Percentiles rank a stretch among this genome's conserved stretches.
Conservation (phyloP, 108 stramenopile genomes). For the Discostella stelligeroides region DNA sequence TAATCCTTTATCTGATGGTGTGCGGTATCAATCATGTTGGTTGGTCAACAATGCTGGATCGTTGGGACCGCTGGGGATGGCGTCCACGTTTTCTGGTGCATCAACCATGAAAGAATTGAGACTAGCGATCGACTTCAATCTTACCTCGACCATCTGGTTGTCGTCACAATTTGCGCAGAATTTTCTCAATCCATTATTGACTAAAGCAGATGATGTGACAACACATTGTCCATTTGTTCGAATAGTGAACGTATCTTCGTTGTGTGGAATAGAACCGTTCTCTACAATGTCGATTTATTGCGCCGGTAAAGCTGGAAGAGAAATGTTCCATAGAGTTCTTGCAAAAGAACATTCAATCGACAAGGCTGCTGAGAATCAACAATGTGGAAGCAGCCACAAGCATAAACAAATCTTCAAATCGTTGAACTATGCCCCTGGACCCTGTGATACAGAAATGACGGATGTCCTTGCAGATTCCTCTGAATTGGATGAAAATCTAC, state of each 20-base stretch:
- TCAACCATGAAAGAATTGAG: constrained; percentile 47
- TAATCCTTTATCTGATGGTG: constrained; percentile 6
- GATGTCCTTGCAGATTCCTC: constrained; percentile 46
- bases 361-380: background rate
- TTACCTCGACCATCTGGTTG: constrained; percentile 68
- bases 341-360: constrained; percentile 56
- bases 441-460: constrained; percentile 78
- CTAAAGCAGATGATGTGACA: background rate
- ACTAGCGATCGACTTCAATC: constrained; percentile 67
- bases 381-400: constrained; percentile 5
- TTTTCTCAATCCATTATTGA: constrained; percentile 17
- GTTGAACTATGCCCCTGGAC: constrained; percentile 85
- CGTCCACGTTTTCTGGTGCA: constrained; percentile 9
- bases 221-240: constrained; percentile 9
- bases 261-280: constrained; percentile 75
- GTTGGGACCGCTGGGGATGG: constrained; percentile 62
- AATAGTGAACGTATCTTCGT: constrained; percentile 73
- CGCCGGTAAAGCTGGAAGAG: constrained; percentile 76
- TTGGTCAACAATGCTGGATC: constrained; percentile 81
- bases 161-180: constrained; percentile 50
- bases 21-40: constrained; percentile 47
- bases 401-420: constrained; percentile 36
- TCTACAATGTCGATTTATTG: constrained; percentile 75
- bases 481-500: constrained; percentile 52
- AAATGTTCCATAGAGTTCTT: constrained; percentile 68